Evolutionary conservation across 192 early-diverging fungal species (phyloP).

Genomic region (Thamnidium elegans): DNA sequence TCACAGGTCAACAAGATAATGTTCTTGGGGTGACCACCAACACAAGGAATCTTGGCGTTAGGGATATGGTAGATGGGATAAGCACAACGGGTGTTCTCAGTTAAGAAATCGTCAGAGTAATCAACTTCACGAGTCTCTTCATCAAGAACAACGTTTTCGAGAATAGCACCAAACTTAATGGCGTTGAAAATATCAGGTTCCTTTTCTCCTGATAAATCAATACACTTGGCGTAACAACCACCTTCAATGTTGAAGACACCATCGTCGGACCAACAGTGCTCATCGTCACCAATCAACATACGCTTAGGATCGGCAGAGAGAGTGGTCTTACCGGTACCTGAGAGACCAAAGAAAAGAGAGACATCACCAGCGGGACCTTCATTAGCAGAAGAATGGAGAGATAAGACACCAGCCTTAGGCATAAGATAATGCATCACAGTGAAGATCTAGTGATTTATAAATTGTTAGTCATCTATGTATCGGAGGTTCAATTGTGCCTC

Average conservation of each 20-base stretch:
- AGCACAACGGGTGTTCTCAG: slow-evolving; percentile 94
- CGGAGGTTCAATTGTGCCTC: slow-evolving; percentile 14
- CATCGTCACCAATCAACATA: slow-evolving; percentile 94
- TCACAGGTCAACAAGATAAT: slow-evolving; percentile 95
- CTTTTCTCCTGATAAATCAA: slow-evolving; percentile 91
- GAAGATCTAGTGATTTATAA: slow-evolving; percentile 49
- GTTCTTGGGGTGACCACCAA: slow-evolving; percentile 88
- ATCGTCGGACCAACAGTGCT: slow-evolving; percentile 95
- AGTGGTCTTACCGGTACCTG: slow-evolving; percentile 97
- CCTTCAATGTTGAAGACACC: slow-evolving; percentile 99
- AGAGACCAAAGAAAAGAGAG: slow-evolving; percentile 96
- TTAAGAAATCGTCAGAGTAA: slow-evolving; percentile 74
- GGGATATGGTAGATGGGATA: slow-evolving; percentile 94
- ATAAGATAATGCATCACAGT: slow-evolving; percentile 98
- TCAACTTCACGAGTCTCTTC: slow-evolving; percentile 70
- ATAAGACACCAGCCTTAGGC: slow-evolving; percentile 86
- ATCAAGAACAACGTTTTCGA: slow-evolving; percentile 90
- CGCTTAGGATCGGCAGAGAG: slow-evolving; percentile 93
- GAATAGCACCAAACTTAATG: slow-evolving; percentile 85
- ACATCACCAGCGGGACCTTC: slow-evolving; percentile 83
- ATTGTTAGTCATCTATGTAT: not conserved
- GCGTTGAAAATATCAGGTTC: slow-evolving; percentile 98
- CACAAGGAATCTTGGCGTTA: slow-evolving; percentile 89
- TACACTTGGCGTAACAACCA: slow-evolving; percentile 96
- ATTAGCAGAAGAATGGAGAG: slow-evolving; percentile 91